Conservation (phyloP, 768 basidiomycete species). For the Jaapia argillacea region DNA sequence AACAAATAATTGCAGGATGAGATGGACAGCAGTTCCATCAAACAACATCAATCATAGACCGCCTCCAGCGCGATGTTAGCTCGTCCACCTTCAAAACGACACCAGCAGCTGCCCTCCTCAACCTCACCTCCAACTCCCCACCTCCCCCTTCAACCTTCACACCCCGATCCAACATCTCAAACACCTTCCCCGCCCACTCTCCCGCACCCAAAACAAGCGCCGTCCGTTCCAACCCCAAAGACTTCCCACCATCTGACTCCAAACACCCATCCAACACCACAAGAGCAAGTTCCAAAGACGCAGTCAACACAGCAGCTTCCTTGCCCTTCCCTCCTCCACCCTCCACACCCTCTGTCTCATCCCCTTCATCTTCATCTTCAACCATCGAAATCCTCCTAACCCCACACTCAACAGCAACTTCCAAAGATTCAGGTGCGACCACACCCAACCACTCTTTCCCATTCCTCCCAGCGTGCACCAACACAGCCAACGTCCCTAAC, state of each 20-base stretch:
- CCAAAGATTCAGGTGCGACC: conserved; percentile 73
- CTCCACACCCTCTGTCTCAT: conserved; percentile 7
- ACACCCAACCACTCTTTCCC: conserved; percentile 75
- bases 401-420: conserved; percentile 75
- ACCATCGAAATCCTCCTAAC: conserved; percentile 46
- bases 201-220: conserved; percentile 56
- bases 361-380: conserved; percentile 21
- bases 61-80: conserved; percentile 55
- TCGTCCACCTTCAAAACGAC: conserved; percentile 76
- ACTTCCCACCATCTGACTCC: conserved; percentile 69
- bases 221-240: conserved; percentile 68
- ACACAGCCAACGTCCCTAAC: conserved; percentile 62
- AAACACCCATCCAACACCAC: conserved; percentile 66
- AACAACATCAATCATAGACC: conserved; percentile 51
- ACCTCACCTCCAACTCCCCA: conserved; percentile 48
- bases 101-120: conserved; percentile 67
- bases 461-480: conserved; percentile 77
- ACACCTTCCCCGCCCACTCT: conserved; percentile 74
- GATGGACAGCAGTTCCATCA: too few relatives aligned
- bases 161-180: conserved; percentile 57
- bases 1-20: too few relatives aligned
- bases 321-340: conserved; percentile 23
- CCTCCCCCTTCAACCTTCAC: conserved; percentile 50
- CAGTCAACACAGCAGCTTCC: conserved; percentile 65
- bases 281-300: conserved; percentile 70